phyloP scores from a whole-genome alignment of 176 grass and related monocot species.

The Triticum turgidum region DNA sequence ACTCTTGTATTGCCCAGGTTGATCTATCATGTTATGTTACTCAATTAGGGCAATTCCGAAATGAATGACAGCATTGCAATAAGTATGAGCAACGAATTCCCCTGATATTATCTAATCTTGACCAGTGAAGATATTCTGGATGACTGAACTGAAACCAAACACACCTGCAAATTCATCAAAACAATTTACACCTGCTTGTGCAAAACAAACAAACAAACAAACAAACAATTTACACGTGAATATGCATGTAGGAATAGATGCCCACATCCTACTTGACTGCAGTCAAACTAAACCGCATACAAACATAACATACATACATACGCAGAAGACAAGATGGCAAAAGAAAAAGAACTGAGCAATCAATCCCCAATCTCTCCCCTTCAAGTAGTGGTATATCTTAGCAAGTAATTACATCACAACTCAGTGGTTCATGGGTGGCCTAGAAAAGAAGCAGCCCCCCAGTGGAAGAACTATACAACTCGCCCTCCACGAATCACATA shows the following conservation, averaged over 20 bases:
- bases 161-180: neutral
- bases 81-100: no score
- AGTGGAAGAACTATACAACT: conserved; percentile 51
- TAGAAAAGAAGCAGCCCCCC: conserved; percentile 17
- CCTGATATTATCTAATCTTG: neutral
- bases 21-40: no score
- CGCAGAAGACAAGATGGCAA: neutral
- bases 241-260: no score
- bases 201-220: conserved; percentile 14
- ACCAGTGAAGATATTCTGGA: neutral
- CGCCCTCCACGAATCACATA: conserved; percentile 52
- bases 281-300: no score
- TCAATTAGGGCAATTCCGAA: no score
- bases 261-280: no score
- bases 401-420: conserved; percentile 65
- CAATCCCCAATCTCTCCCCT: conserved; percentile 35
- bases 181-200: neutral
- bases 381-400: conserved; percentile 27
- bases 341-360: neutral
- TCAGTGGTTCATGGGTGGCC: conserved; percentile 23
- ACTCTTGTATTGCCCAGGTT: neutral
- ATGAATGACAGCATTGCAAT: no score
- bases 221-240: no score
- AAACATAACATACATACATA: neutral
- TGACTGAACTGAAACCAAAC: conserved; percentile 3